Base-by-base conservation (phyloP, 2,329 filamentous ascomycete species). In the Penicillium sp. region DNA sequence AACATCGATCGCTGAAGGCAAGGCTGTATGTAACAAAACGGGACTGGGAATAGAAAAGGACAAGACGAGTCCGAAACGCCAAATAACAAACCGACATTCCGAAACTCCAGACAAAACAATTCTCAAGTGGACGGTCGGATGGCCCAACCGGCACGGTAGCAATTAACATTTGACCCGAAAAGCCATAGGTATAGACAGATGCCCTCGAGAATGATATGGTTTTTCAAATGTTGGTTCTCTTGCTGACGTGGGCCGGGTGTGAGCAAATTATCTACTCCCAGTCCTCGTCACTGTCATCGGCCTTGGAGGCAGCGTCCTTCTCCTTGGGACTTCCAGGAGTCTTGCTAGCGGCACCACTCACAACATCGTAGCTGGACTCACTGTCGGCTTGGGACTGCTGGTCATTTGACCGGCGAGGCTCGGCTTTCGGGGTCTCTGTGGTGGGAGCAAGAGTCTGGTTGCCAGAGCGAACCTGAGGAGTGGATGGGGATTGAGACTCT, bases 351-450 rank as follows among this genome's bases (percentile, higher is more conserved):
- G 85, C 84, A 46, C 89, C 90, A 48, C 89, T 92, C 43, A 99
- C 91, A 32, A 99, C 83, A 71, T 99, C 94, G 72, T 99, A 99
- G 77, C 92, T 96, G 16, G 91, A 91, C 66, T 99, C 94, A 71
- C 93, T 97, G 67, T 94, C 94, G 7, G 92, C 86, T 63, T 94
- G 90, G 24, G 90, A 95, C 71, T 93, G 92, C 71, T 92, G 89
- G 68, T 96, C 92, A 67, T 95, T 89, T 24, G 92, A 95, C 38
- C 79, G 77, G 50, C 90, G 87, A 16, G 86, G 78, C 64, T 89
- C 85, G 24, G 86, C 81, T 73, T 91, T 91, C 45, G 85, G 77
- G 67, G 73, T 60, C 71, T 79, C 70, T 34, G 74, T 69, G 61
- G 45, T 68, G 63, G 62, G 42, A n/a, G 55, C 51, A 13, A 54